Percentiles rank a stretch among this genome's conserved stretches.
Conservation (phyloP, 495 filamentous ascomycete species). For the Aspergillus mulundensis region DNA sequence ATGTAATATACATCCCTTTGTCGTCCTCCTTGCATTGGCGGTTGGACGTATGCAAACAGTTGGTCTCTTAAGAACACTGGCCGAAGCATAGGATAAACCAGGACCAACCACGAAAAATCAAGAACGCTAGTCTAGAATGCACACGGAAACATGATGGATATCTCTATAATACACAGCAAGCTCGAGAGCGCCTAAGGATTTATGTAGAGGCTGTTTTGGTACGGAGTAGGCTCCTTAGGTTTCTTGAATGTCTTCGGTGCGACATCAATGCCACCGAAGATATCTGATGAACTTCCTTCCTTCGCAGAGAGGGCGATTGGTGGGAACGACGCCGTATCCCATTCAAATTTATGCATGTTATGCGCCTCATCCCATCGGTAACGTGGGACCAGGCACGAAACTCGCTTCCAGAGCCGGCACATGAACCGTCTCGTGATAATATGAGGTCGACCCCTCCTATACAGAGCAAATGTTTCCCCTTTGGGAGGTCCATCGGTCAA, state of each 20-base stretch:
- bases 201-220: not conserved
- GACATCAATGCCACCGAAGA: not conserved
- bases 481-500: constrained; percentile 33
- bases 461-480: constrained; percentile 29
- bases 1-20: too few species aligned
- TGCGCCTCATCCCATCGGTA: constrained; percentile 20
- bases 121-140: too few species aligned
- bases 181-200: not conserved
- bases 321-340: constrained; percentile 21
- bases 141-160: too few species aligned
- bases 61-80: too few species aligned
- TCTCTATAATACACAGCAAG: not conserved
- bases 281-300: not conserved
- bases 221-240: too few species aligned
- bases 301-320: not conserved
- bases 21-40: too few species aligned
- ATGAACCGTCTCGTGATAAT: constrained; percentile 41
- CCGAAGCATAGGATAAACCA: too few species aligned
- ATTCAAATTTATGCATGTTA: constrained; percentile 22
- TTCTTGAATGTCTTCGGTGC: not conserved
- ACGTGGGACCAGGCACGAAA: constrained; percentile 38
- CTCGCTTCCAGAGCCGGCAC: constrained; percentile 40
- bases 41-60: too few species aligned
- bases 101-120: too few species aligned
- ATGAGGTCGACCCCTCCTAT: constrained; percentile 35